A percentile compares a stretch with the other conserved stretches of the same genome.
These are phyloP conservation scores for Aureobasidium sp. DNA, from an alignment of 2,329 filamentous ascomycete genomes.

Conservation along the genomic window DNA sequence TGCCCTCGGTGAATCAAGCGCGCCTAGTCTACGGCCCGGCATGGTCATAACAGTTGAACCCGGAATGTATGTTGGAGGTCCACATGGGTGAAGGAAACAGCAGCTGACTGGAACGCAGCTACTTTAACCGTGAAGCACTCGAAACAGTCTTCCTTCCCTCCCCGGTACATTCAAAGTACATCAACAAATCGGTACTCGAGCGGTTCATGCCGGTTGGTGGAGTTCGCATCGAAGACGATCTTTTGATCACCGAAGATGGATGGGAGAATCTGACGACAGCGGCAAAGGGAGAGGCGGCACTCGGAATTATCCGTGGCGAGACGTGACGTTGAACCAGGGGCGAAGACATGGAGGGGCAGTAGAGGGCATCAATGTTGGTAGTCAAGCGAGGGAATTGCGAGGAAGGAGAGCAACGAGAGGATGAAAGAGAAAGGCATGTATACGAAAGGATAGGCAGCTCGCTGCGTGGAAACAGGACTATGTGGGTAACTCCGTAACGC, in stretches of 20 bases:
- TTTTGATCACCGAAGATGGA: constrained; percentile 60
- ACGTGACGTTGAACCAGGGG: too few species aligned
- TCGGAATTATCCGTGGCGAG: constrained; percentile 41
- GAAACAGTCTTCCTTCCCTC: constrained; percentile 63
- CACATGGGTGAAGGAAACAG: background rate
- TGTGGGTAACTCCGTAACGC: constrained; percentile 6
- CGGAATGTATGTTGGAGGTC: constrained; percentile 30
- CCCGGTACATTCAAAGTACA: constrained; percentile 63
- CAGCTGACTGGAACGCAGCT: constrained; percentile 40
- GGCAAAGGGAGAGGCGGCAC: constrained; percentile 58
- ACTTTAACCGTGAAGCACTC: constrained; percentile 87
- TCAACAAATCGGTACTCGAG: constrained; percentile 62
- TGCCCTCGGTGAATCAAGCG: background rate
- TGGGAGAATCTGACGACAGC: constrained; percentile 65
- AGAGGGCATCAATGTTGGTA: background rate
- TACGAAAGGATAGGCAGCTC: background rate
- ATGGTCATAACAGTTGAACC: constrained; percentile 51
- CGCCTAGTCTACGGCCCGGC: constrained; percentile 35
- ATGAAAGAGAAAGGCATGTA: background rate
- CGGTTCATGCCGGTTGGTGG: constrained; percentile 77
- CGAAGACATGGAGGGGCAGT: background rate
- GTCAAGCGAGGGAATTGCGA: too few species aligned
- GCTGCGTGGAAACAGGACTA: background rate
- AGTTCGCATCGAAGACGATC: constrained; percentile 64
- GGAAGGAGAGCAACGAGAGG: background rate